Conservation (phyloP, 192 early-diverging fungal genomes). For the Thamnidium elegans region DNA sequence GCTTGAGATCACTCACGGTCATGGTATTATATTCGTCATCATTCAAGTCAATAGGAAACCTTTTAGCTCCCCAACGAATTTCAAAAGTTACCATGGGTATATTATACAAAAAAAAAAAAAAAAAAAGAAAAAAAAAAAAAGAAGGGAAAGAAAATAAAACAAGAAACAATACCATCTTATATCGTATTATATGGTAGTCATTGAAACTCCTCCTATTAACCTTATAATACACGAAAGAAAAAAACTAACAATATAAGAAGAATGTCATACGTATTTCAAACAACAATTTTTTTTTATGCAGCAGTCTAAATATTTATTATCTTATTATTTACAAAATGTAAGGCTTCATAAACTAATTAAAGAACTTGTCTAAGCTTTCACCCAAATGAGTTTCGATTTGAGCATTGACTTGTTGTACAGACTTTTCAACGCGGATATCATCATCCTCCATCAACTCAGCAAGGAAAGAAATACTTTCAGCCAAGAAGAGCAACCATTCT, state of each 20-base stretch:
- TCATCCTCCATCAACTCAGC: slow-evolving; percentile 96
- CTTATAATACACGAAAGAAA: too few relatives aligned
- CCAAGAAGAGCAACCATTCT: slow-evolving; percentile 86
- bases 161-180: too few relatives aligned
- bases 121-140: too few relatives aligned
- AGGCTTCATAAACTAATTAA: slow-evolving; percentile 45
- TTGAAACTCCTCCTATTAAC: too few relatives aligned
- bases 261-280: too few relatives aligned
- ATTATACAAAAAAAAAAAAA: background rate
- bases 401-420: slow-evolving; percentile 76
- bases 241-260: too few relatives aligned
- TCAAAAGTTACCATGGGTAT: slow-evolving; percentile 9
- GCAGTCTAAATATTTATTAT: too few relatives aligned
- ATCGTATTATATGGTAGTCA: too few relatives aligned
- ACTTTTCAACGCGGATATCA: slow-evolving; percentile 77
- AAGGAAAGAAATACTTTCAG: slow-evolving; percentile 92
- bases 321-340: too few relatives aligned
- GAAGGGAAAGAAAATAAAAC: too few relatives aligned
- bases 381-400: slow-evolving; percentile 90
- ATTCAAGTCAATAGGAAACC: background rate
- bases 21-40: background rate
- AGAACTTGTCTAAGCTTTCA: slow-evolving; percentile 84
- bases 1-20: slow-evolving; percentile 3
- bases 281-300: too few relatives aligned
- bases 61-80: slow-evolving; percentile 3